These are phyloP conservation scores for Alternaria hordeiaustralica DNA, from an alignment of 2,329 filamentous ascomycete species.

Conservation along the genomic window DNA sequence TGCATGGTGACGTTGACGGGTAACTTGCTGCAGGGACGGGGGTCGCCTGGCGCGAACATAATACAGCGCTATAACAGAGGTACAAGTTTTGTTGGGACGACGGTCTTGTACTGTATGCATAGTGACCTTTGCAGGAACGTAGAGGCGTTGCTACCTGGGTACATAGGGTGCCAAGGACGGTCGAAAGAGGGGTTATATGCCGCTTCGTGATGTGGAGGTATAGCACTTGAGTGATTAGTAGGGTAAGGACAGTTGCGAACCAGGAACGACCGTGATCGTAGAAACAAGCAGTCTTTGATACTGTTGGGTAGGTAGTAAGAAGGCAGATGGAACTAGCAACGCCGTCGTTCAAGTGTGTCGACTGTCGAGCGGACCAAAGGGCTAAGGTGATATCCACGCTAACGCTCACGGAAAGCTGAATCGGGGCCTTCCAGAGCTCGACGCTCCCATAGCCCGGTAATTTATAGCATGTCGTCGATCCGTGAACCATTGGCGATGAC, in stretches of 20 bases:
- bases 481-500: neutral
- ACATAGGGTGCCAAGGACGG: neutral
- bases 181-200: neutral
- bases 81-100: slow-evolving; percentile 13
- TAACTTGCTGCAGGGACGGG: slow-evolving; percentile 5
- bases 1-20: slow-evolving; percentile 11
- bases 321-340: neutral
- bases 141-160: slow-evolving; percentile 1
- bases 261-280: neutral
- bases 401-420: neutral
- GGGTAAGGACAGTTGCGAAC: neutral
- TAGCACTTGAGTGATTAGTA: neutral
- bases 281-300: neutral
- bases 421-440: neutral
- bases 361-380: slow-evolving; percentile 2
- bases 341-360: neutral
- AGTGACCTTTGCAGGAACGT: neutral
- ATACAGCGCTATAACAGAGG: neutral
- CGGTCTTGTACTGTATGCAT: slow-evolving; percentile 9
- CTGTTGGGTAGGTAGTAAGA: neutral
- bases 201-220: neutral
- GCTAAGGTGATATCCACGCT: neutral
- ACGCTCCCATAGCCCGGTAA: neutral
- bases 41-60: neutral
- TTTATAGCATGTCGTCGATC: neutral